Percentiles rank a stretch among this genome's conserved stretches.
phyloP scores from a whole-genome alignment of 2,329 filamentous ascomycete species.

The Exophiala dermatitidis region DNA sequence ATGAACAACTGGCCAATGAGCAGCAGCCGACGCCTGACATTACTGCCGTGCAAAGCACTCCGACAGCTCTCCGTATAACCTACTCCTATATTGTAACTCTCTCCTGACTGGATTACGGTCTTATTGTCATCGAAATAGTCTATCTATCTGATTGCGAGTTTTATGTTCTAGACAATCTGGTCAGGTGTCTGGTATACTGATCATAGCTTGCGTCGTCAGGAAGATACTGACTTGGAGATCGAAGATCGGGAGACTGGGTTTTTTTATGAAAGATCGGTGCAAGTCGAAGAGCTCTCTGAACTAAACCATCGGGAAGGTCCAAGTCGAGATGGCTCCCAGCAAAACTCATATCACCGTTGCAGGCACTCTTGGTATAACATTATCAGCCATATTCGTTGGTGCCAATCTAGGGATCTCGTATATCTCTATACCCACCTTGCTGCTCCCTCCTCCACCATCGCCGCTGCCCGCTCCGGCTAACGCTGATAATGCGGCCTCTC shows the following conservation, averaged over 20 bases:
- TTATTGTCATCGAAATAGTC: no score
- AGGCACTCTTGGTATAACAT: constrained; percentile 5
- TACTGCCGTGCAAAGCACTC: neutral
- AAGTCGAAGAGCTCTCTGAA: no score
- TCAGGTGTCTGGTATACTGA: no score
- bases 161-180: no score
- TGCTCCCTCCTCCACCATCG: constrained; percentile 6
- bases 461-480: constrained; percentile 7
- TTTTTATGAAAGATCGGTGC: no score
- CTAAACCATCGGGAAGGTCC: neutral
- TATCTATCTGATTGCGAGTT: no score
- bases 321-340: neutral
- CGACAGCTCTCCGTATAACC: neutral
- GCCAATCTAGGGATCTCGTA: constrained; percentile 9
- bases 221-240: no score
- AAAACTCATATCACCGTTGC: neutral
- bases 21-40: neutral
- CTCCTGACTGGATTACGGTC: no score
- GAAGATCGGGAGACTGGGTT: no score
- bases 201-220: no score
- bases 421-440: constrained; percentile 2
- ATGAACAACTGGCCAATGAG: constrained; percentile 13
- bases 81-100: no score
- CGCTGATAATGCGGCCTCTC: constrained; percentile 5
- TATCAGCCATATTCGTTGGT: constrained; percentile 13